Percentiles rank a stretch among this genome's conserved stretches.
Conservation (phyloP, 176 grass and related monocot genomes). For the Juncus inflexus region DNA sequence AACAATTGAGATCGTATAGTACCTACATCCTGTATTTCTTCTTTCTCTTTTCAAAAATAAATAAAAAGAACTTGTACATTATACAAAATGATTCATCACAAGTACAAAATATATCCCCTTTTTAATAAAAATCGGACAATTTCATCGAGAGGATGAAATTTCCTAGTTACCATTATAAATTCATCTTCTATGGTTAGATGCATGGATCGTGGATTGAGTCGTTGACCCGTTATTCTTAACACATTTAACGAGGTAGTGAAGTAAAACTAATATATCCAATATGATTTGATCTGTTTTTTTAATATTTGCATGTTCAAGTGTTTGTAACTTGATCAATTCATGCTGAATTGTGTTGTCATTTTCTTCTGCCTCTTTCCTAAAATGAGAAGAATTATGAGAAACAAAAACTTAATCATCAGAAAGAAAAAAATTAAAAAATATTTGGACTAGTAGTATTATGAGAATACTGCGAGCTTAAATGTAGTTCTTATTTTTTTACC, state of each 20-base stretch:
- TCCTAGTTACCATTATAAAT: neutral
- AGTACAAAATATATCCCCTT: no score
- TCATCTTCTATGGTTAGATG: neutral
- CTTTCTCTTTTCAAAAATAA: no score
- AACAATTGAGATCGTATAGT: no score
- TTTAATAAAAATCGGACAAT: no score
- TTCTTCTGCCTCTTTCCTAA: conserved; percentile 28
- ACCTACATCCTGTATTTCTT: no score
- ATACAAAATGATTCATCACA: no score
- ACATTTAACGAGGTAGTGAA: conserved; percentile 36
- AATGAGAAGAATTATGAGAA: neutral
- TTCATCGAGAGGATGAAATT: neutral
- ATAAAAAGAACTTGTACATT: no score
- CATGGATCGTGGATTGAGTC: neutral
- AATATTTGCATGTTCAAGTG: conserved; percentile 49
- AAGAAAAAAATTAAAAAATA: no score
- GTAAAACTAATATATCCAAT: conserved; percentile 44
- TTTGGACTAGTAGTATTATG: no score
- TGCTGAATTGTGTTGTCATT: neutral
- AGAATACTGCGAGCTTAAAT: no score
- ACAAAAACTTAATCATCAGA: no score
- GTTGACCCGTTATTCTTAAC: neutral
- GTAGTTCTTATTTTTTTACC: conserved; percentile 15
- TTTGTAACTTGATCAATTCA: conserved; percentile 40
- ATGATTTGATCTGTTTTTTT: conserved; percentile 49